Evolutionary conservation across 2,329 filamentous ascomycete species (phyloP).

Genomic region (Aureobasidium subglaciale): DNA sequence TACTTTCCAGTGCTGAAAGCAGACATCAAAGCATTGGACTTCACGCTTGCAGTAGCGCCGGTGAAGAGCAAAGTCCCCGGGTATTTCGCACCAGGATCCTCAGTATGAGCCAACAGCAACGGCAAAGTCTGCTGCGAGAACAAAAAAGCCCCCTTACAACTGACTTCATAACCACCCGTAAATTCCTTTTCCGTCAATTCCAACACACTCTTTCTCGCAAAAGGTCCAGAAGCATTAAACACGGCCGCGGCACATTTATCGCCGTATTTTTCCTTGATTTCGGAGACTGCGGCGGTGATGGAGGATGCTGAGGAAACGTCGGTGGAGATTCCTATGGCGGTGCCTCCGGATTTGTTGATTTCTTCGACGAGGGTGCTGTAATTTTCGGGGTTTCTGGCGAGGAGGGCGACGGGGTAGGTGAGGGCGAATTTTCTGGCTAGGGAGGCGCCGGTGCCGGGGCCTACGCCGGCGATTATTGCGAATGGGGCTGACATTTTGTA

Average conservation of each 20-base stretch:
- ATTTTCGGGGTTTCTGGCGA: slow-evolving; percentile 61
- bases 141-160: slow-evolving; percentile 59
- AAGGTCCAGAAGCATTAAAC: slow-evolving; percentile 60
- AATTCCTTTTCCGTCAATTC: slow-evolving; percentile 55
- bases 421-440: slow-evolving; percentile 55
- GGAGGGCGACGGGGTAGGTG: slow-evolving; percentile 64
- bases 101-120: slow-evolving; percentile 56
- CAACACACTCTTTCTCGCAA: slow-evolving; percentile 54
- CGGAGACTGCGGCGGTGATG: slow-evolving; percentile 54
- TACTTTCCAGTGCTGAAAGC: slow-evolving; percentile 76
- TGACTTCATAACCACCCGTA: slow-evolving; percentile 42
- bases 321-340: slow-evolving; percentile 62
- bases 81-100: slow-evolving; percentile 41
- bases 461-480: slow-evolving; percentile 64
- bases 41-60: slow-evolving; percentile 73
- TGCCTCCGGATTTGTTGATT: slow-evolving; percentile 60
- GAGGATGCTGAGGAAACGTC: slow-evolving; percentile 53
- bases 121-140: slow-evolving; percentile 70
- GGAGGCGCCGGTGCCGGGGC: slow-evolving; percentile 61
- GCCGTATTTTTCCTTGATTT: slow-evolving; percentile 53
- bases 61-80: slow-evolving; percentile 80
- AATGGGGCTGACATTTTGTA: slow-evolving; percentile 39
- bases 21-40: slow-evolving; percentile 61
- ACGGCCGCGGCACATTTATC: slow-evolving; percentile 50
- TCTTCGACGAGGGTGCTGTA: slow-evolving; percentile 61